Evolutionary conservation across 2,329 filamentous ascomycete species (phyloP).

Genomic region (Clonostachys sp.): DNA sequence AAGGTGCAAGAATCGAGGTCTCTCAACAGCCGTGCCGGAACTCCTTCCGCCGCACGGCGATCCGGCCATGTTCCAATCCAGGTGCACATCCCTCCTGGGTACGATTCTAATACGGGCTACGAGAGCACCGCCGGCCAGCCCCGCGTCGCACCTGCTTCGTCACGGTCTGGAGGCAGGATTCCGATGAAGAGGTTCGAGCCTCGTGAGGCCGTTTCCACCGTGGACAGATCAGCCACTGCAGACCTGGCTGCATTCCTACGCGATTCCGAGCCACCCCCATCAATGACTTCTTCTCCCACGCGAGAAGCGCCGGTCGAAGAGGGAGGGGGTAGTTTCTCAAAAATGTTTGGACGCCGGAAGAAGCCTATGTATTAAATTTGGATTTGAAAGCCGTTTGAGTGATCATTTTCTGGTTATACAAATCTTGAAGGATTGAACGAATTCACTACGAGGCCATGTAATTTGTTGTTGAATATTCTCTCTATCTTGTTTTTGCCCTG

Average conservation of each 20-base stretch:
- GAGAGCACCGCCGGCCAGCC: conserved; percentile 6
- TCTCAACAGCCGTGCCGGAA: conserved; percentile 31
- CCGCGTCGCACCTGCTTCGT: conserved; percentile 8
- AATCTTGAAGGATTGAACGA: no score
- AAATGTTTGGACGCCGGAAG: conserved; percentile 45
- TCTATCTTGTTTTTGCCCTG: background rate
- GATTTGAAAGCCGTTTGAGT: no score
- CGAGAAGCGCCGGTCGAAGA: conserved; percentile 26
- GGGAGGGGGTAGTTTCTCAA: conserved; percentile 31
- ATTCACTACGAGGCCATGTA: no score
- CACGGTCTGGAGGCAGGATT: conserved; percentile 30
- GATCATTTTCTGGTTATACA: no score
- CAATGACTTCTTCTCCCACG: conserved; percentile 15
- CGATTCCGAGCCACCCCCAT: conserved; percentile 59
- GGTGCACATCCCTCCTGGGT: conserved; percentile 38
- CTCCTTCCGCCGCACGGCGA: conserved; percentile 6
- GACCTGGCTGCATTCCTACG: conserved; percentile 71
- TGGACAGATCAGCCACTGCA: conserved; percentile 60
- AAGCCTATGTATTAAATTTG: conserved; percentile 26
- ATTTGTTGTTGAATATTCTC: background rate
- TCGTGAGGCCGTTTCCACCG: conserved; percentile 41
- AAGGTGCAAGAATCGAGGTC: conserved; percentile 21
- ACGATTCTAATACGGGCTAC: conserved; percentile 10
- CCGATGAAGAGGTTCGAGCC: conserved; percentile 56
- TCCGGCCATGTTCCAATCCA: conserved; percentile 48